Evolutionary conservation across 352 stramenopile species (phyloP).

Genomic region (Phytopythium kandeliae): DNA sequence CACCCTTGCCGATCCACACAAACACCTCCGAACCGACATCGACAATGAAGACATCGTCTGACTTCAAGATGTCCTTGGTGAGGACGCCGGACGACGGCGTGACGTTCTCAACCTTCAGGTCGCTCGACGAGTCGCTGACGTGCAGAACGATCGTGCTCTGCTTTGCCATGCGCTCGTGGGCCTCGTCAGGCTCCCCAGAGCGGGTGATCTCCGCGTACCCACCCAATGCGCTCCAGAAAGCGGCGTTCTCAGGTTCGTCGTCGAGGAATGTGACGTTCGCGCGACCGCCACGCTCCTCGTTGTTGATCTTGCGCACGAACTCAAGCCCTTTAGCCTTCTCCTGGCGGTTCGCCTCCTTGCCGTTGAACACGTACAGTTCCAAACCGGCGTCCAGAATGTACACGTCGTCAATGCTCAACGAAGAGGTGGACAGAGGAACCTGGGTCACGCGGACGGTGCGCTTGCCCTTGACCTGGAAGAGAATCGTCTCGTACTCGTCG

Average conservation of each 20-base stretch:
- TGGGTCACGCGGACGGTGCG: slow-evolving; percentile 83
- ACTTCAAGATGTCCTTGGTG: slow-evolving; percentile 74
- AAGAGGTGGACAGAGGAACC: slow-evolving; percentile 73
- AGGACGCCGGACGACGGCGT: slow-evolving; percentile 65
- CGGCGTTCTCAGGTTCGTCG: slow-evolving; percentile 82
- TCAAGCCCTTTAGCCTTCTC: slow-evolving; percentile 91
- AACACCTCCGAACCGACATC: slow-evolving; percentile 87
- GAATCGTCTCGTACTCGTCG: slow-evolving; percentile 75
- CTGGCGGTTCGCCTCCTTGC: slow-evolving; percentile 71
- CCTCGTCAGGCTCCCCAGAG: slow-evolving; percentile 54
- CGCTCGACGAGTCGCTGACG: slow-evolving; percentile 64
- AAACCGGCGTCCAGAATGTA: slow-evolving; percentile 92
- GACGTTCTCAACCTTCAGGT: slow-evolving; percentile 53
- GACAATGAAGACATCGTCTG: slow-evolving; percentile 91
- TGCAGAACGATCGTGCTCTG: slow-evolving; percentile 69
- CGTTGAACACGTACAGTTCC: slow-evolving; percentile 89
- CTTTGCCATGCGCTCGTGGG: slow-evolving; percentile 50
- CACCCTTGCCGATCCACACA: slow-evolving; percentile 89
- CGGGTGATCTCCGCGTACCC: slow-evolving; percentile 73
- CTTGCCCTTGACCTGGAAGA: slow-evolving; percentile 92
- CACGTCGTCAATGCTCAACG: slow-evolving; percentile 91
- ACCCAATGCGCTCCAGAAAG: slow-evolving; percentile 92
- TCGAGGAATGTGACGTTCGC: slow-evolving; percentile 86
- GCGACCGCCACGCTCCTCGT: slow-evolving; percentile 72
- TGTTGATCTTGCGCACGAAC: slow-evolving; percentile 86